Evolutionary conservation across 306 rosid genomes (phyloP).

Genomic region (Prinsepia uniflora): DNA sequence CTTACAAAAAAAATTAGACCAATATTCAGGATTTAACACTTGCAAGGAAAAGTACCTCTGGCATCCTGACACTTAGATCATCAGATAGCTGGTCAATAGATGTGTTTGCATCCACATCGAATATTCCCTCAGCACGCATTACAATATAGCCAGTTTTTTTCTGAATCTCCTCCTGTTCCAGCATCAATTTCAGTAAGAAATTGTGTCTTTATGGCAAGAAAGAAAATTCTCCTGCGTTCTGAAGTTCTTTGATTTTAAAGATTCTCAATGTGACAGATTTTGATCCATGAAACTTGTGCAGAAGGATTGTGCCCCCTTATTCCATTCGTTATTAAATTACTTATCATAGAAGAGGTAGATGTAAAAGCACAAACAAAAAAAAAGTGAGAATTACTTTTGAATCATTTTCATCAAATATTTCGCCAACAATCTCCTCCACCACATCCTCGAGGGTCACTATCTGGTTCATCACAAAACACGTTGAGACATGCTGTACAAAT

Average conservation of each 20-base stretch:
- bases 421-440: slow-evolving; percentile 99
- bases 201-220: neutral
- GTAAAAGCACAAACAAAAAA: neutral
- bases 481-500: slow-evolving; percentile 8
- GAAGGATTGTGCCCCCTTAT: neutral
- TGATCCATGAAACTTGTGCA: neutral
- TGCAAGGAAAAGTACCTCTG: slow-evolving; percentile 57
- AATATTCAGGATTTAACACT: slow-evolving; percentile 4
- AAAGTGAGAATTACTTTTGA: slow-evolving; percentile 64
- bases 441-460: slow-evolving; percentile 90
- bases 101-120: slow-evolving; percentile 96
- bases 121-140: slow-evolving; percentile 94
- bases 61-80: slow-evolving; percentile 88
- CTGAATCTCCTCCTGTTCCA: slow-evolving; percentile 89
- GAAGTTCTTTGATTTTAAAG: neutral
- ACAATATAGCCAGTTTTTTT: slow-evolving; percentile 97
- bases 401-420: slow-evolving; percentile 96
- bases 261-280: neutral
- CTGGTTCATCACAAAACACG: slow-evolving; percentile 38
- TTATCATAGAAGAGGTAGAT: neutral
- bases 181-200: slow-evolving; percentile 19
- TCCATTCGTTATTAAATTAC: neutral
- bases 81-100: slow-evolving; percentile 96
- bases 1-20: neutral
- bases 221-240: neutral